phyloP scores from a whole-genome alignment of 2,329 filamentous ascomycete species.

The Colletotrichum phormii region DNA sequence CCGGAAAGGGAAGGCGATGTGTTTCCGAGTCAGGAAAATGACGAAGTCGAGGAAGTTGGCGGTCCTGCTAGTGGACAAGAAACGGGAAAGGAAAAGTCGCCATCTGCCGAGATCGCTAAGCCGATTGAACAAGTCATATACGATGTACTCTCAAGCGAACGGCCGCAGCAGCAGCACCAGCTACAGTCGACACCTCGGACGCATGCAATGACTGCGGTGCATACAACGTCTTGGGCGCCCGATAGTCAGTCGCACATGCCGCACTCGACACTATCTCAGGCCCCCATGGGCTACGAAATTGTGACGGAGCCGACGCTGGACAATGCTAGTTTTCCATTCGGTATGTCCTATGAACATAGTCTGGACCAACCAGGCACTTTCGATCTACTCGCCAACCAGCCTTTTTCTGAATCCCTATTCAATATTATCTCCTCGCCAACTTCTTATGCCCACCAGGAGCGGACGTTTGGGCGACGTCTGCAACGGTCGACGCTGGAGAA shows the following conservation, averaged over 20 bases:
- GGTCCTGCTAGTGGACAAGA: conserved; percentile 5
- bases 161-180: conserved; percentile 29
- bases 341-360: conserved; percentile 41
- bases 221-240: conserved; percentile 10
- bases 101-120: conserved; percentile 28
- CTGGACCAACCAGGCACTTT: conserved; percentile 4
- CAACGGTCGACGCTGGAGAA: conserved; percentile 74
- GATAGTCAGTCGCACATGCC: not conserved
- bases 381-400: conserved; percentile 1
- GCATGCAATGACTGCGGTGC: conserved; percentile 16
- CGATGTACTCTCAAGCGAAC: conserved; percentile 44
- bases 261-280: not conserved
- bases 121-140: conserved; percentile 30
- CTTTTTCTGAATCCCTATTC: conserved; percentile 43
- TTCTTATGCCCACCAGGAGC: conserved; percentile 72
- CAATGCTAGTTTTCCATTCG: conserved; percentile 66
- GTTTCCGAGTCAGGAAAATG: conserved; percentile 28
- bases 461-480: conserved; percentile 76
- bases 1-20: conserved; percentile 46
- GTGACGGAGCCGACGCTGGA: conserved; percentile 62
- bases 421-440: conserved; percentile 55
- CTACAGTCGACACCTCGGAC: not conserved
- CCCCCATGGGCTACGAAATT: conserved; percentile 53
- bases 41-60: conserved; percentile 10
- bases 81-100: conserved; percentile 27